Evolutionary conservation across 257 asterid species (phyloP).

Genomic region (Forsythia suspensa): DNA sequence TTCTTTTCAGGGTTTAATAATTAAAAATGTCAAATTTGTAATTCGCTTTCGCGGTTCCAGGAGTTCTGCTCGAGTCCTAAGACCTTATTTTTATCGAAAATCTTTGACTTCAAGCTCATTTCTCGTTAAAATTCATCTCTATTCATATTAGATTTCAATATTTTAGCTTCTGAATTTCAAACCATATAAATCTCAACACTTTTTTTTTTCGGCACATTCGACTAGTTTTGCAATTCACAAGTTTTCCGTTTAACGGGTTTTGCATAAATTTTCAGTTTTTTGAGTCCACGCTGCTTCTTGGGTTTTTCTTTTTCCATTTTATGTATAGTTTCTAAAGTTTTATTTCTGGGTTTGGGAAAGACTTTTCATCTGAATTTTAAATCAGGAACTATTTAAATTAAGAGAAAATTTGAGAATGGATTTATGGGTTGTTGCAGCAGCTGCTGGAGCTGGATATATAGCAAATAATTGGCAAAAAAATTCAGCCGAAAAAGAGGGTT

Average conservation of each 20-base stretch:
- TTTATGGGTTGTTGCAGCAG: conserved; percentile 84
- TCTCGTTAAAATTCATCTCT: neutral
- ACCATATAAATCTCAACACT: neutral
- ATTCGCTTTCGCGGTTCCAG: neutral
- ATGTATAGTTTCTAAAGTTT: too few species aligned
- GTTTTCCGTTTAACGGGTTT: too few species aligned
- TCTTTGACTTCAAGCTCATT: neutral
- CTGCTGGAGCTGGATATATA: conserved; percentile 76
- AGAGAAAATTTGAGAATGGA: conserved; percentile 39
- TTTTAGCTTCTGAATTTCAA: neutral
- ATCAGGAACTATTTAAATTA: neutral
- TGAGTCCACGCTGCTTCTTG: too few species aligned
- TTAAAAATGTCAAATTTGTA: neutral
- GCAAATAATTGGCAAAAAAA: conserved; percentile 57
- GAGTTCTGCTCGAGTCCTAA: neutral
- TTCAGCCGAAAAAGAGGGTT: conserved; percentile 37
- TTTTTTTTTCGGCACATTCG: neutral
- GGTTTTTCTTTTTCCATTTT: too few species aligned
- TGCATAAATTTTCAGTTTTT: too few species aligned
- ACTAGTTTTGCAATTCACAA: too few species aligned
- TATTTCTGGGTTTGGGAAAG: too few species aligned
- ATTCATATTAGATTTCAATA: too few species aligned
- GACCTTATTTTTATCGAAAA: neutral
- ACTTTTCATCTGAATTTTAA: neutral
- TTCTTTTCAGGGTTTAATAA: neutral